A percentile compares a stretch with the other conserved stretches of the same genome.
Evolutionary conservation across 2,329 filamentous ascomycete species (phyloP).

Genomic region (Ceratocystis variospora): DNA sequence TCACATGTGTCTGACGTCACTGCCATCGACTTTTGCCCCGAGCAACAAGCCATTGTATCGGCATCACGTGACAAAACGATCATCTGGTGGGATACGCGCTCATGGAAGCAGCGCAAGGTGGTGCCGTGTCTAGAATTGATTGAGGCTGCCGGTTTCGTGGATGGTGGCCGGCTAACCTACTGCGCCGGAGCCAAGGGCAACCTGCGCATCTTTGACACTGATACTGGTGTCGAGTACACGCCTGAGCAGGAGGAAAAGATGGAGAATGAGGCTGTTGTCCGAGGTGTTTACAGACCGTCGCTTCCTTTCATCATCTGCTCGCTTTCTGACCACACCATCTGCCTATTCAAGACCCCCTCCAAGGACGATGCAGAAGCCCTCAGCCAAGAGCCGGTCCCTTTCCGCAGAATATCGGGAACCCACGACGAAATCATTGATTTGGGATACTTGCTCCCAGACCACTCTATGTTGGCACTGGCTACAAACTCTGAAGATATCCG

Average conservation of each 20-base stretch:
- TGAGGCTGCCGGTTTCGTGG: constrained; percentile 69
- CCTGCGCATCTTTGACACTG: constrained; percentile 70
- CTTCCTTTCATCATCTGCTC: constrained; percentile 64
- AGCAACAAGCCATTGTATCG: constrained; percentile 64
- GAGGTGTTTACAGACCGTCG: constrained; percentile 51
- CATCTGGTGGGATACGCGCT: constrained; percentile 76
- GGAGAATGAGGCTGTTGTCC: constrained; percentile 55
- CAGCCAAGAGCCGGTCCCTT: constrained; percentile 32
- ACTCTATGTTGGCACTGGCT: constrained; percentile 71
- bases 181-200: constrained; percentile 75
- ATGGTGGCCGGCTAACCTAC: constrained; percentile 57
- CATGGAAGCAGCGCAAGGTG: constrained; percentile 70
- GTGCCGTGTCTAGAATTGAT: constrained; percentile 75
- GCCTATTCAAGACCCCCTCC: constrained; percentile 45
- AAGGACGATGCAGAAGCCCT: constrained; percentile 22
- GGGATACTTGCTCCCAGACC: constrained; percentile 67
- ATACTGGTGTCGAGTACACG: constrained; percentile 65
- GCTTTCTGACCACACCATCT: constrained; percentile 78
- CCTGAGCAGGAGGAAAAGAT: constrained; percentile 49
- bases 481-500: constrained; percentile 92
- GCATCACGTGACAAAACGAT: constrained; percentile 86
- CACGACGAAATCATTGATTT: constrained; percentile 97
- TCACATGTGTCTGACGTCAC: constrained; percentile 94
- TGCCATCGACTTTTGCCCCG: constrained; percentile 63
- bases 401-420: constrained; percentile 80